Evolutionary conservation across 345 rosid species (phyloP), one percentile per base, ranked within the genome.

Genomic region (Nasturtium officinale): DNA sequence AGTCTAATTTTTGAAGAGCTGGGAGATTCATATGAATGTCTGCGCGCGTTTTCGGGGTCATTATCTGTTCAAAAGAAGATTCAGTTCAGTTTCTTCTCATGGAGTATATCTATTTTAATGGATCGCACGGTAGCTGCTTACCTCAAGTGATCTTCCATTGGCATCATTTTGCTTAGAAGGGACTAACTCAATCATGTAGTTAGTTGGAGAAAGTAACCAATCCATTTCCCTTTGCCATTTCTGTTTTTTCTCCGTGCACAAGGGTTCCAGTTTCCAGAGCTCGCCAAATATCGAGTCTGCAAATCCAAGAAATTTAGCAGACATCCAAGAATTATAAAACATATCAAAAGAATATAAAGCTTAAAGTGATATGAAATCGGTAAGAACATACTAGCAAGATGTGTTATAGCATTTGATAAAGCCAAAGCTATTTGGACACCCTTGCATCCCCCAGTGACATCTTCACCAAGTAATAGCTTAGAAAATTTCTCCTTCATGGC

Each of bases 21-120:
- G 99, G 97, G 77, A 95, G 97, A 77, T 91, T 95, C 89, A 91
- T 76, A 52, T 85, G 91, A 79, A 95, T 83, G 85, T 95, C 99
- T 11, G 96, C 89, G 32, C 99, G 97, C 13, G 84, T 89, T 79
- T 88, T 91, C 2, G 99, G 93, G 2, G 93, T 87, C 99, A 95
- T 95, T 72, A 94, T 87, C 97, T 94, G 90, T 74, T 77, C 73
- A 81, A 76, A 65, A 11, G 60, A 65, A 33, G 45, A 71, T 18
- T 23, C 80, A 74, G 50, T 60, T 65, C 61, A 69, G 70, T 59
- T 46, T 65, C 73, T 59, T 65, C 23, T 23, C 23, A 45, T 50
- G 40, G n/a, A 75, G 55, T 51, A 42, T 30, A 52, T 25, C 28
- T 33, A 1, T 30, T 59, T 9, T 21, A 1, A 18, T 26, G 9